phyloP scores from a whole-genome alignment of 2,329 filamentous ascomycete species.

The Pezicula carpinea region DNA sequence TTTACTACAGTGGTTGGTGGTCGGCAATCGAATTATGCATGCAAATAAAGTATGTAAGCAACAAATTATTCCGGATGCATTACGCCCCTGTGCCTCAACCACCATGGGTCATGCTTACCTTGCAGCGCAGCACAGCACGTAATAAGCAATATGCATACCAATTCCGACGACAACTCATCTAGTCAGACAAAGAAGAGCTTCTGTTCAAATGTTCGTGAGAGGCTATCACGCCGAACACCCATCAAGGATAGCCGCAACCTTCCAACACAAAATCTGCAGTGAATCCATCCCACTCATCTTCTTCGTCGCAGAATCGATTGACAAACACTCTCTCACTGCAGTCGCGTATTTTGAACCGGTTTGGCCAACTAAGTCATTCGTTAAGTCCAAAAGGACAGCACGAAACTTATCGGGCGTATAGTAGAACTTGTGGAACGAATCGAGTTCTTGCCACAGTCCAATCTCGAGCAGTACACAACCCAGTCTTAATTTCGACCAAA shows the following conservation, averaged over 20 bases:
- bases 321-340: neutral
- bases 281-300: neutral
- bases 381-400: neutral
- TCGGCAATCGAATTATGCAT: too few relatives aligned
- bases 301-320: neutral
- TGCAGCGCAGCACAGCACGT: too few relatives aligned
- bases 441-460: neutral
- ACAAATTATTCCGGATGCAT: too few relatives aligned
- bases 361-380: neutral
- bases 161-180: too few relatives aligned
- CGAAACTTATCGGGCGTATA: neutral
- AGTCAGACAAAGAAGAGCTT: too few relatives aligned
- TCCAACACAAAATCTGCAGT: neutral
- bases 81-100: too few relatives aligned
- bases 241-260: neutral
- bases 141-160: too few relatives aligned
- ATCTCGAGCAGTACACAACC: neutral
- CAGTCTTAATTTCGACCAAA: neutral
- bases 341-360: neutral
- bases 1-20: too few relatives aligned
- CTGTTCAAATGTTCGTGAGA: too few relatives aligned
- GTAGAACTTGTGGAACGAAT: neutral
- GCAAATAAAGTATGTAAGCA: too few relatives aligned
- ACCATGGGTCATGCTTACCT: too few relatives aligned
- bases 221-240: neutral